Evolutionary conservation across 768 basidiomycete genomes (phyloP), one percentile per base, ranked within the genome.

Genomic region (Astraeus odoratus): DNA sequence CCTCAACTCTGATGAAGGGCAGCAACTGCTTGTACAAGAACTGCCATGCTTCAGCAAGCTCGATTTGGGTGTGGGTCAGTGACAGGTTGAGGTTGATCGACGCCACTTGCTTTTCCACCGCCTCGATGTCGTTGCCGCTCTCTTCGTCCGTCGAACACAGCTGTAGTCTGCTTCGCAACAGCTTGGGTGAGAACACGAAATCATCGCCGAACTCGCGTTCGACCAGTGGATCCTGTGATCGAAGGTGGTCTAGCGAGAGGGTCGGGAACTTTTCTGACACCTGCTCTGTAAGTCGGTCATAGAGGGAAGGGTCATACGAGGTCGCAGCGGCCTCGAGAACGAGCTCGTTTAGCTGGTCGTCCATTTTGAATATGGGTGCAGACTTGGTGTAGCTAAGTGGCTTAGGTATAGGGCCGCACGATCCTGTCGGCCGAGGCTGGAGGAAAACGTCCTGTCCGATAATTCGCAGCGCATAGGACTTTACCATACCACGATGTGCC

Each of bases 21-120:
- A 77, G 66, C 3, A 78, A 68, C 55, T 80, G 78, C 33, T 78
- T 75, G 34, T 92, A 69, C 35, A 95, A 63, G 36, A 73, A 70
- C 41, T 82, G 80, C 89, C 89, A 95, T 3, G 90, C 77, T 46
- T 86, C 79, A 0, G 84, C 77, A 36, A 91, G 70, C 2, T 78
- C 68, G 2, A 76, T 77, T 60, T 94, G 87, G 1, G 86, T 74
- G 54, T 95, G 85, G 18, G 86, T 71, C 30, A 96, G 68, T 1
- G 91, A 93, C 39, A 93, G 74, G 58, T 94, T 93, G 52, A 92
- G 74, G 61, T 96, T 96, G 60, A 94, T 79, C 1, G 82, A 79
- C 39, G 77, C 69, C 3, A 91, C 66, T 26, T 75, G 72, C 39
- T 73, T 77, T 51, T 86, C 76, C 12, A 79, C 66, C 4, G 66